These are phyloP conservation scores for Termitomyces sp. DNA, from an alignment of 768 basidiomycete genomes.

Conservation along the genomic window DNA sequence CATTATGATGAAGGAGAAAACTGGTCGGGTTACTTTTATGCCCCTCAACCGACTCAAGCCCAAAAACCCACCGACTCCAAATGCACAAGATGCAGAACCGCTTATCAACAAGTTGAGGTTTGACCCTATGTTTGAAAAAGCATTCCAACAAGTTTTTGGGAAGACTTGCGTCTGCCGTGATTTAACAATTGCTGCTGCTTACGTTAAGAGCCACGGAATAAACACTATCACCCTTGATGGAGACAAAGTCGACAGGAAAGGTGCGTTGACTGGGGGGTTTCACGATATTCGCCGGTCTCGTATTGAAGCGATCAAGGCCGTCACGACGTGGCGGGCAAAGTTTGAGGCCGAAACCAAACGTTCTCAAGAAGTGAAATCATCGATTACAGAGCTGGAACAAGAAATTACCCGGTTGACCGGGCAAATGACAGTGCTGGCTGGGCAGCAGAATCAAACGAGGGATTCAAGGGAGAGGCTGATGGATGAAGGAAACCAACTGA, in stretches of 20 bases:
- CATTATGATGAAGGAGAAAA: conserved; percentile 89
- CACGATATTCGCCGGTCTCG: conserved; percentile 89
- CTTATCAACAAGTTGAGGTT: conserved; percentile 80
- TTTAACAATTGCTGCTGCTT: conserved; percentile 86
- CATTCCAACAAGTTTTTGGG: conserved; percentile 96
- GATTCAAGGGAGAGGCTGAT: conserved; percentile 62
- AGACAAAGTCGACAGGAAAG: conserved; percentile 96
- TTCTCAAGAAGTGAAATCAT: conserved; percentile 67
- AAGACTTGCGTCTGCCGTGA: conserved; percentile 96
- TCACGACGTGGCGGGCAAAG: conserved; percentile 70
- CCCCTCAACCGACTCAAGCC: conserved; percentile 92
- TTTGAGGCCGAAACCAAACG: conserved; percentile 59
- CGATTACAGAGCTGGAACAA: conserved; percentile 72
- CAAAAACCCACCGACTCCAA: conserved; percentile 55
- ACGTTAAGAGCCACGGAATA: conserved; percentile 90
- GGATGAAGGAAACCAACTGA: conserved; percentile 53
- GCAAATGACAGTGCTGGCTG: conserved; percentile 60
- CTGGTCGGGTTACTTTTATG: conserved; percentile 96
- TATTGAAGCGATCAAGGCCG: conserved; percentile 77
- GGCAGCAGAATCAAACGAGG: conserved; percentile 65
- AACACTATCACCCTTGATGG: conserved; percentile 98
- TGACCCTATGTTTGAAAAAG: conserved; percentile 64
- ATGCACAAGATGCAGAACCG: conserved; percentile 74
- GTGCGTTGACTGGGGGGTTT: conserved; percentile 92
- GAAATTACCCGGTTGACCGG: conserved; percentile 77